These are phyloP conservation scores for Syzygium jambos DNA, from an alignment of 345 rosid species.

Conservation along the genomic window DNA sequence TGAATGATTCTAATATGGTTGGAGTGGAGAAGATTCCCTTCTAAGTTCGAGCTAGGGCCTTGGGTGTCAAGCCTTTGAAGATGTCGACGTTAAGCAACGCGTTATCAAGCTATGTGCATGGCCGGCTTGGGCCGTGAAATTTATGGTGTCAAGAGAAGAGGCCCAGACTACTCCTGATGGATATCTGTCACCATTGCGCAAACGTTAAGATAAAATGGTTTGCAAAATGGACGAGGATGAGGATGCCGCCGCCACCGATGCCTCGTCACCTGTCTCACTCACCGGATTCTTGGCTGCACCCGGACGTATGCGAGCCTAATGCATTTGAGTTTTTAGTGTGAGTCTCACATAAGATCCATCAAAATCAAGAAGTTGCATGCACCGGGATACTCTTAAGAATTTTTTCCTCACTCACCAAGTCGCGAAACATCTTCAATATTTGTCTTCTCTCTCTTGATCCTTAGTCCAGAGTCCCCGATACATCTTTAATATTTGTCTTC, in stretches of 20 bases:
- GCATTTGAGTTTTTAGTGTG: neutral
- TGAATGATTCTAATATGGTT: neutral
- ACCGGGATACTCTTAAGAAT: too few relatives aligned
- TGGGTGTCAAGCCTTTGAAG: neutral
- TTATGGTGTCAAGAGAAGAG: neutral
- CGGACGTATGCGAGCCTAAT: neutral
- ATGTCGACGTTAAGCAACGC: neutral
- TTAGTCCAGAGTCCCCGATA: neutral
- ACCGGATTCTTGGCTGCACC: neutral
- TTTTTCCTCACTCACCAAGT: neutral
- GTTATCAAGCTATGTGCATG: too few relatives aligned
- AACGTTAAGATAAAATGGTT: too few relatives aligned
- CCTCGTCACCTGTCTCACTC: neutral
- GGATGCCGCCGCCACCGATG: neutral
- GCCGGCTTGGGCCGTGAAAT: neutral
- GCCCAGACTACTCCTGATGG: neutral
- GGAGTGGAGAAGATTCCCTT: neutral
- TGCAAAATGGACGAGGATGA: neutral
- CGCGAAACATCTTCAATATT: neutral
- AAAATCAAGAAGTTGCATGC: neutral
- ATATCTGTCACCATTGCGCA: too few relatives aligned
- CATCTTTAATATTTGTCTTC: too few relatives aligned
- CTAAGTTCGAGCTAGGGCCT: neutral
- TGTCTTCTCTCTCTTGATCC: neutral
- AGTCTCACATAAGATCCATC: neutral